Evolutionary conservation across 225 moss, liverwort and hornwort species (phyloP).

Genomic region (Climacium dendroides): DNA sequence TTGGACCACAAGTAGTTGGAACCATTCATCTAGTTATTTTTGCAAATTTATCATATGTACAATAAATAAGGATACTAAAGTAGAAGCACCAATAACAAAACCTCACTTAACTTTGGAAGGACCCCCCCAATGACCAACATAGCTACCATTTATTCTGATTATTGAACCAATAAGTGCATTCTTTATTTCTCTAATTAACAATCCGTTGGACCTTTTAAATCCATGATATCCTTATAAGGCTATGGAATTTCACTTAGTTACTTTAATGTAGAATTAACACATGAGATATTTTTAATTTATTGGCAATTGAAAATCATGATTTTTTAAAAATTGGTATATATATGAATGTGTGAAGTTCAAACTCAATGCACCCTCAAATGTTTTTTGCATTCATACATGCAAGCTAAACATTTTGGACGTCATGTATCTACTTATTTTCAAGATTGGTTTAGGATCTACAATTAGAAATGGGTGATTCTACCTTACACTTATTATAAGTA

Average conservation of each 20-base stretch:
- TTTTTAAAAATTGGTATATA: not conserved
- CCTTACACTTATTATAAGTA: too few relatives aligned
- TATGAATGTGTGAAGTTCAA: not conserved
- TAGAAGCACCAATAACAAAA: not conserved
- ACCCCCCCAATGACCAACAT: not conserved
- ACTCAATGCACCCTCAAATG: fast-evolving
- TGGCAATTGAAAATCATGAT: fast-evolving
- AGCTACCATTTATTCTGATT: not conserved
- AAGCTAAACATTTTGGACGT: not conserved
- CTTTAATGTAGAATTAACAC: not conserved
- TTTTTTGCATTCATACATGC: not conserved
- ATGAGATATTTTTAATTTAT: not conserved
- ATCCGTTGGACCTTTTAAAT: not conserved
- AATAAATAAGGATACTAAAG: not conserved
- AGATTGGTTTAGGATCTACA: not conserved
- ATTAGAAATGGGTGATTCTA: not conserved
- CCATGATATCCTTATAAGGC: fast-evolving
- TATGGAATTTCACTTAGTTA: fast-evolving
- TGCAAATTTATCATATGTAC: not conserved
- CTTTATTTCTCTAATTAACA: not conserved
- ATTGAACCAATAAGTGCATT: not conserved
- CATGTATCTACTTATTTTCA: fast-evolving
- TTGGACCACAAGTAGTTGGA: not conserved
- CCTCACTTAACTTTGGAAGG: not conserved
- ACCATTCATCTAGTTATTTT: not conserved